Base-by-base conservation (phyloP, 1,284 basidiomycete species). In the Bjerkandera adusta region DNA sequence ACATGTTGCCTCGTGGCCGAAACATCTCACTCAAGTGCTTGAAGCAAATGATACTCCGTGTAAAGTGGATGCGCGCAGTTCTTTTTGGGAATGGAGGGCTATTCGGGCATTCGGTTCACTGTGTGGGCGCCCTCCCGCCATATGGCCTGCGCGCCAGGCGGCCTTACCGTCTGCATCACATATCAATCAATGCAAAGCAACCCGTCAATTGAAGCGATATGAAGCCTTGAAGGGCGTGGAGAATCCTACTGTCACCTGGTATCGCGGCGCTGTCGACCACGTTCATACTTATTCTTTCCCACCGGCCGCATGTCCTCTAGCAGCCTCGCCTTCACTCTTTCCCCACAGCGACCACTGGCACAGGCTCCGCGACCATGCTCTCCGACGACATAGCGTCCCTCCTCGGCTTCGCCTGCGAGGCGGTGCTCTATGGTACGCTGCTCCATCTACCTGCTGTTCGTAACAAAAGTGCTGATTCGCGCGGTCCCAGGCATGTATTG, bases 391-490 rank as follows among this genome's bases (percentile, higher is more conserved):
- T 66, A 1, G 57, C 64, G 40, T 58, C 63, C 4, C 43, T 67
- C 29, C 53, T 65, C 33, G 63, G 63, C 15, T 67, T 65, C 41
- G 55, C 43, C 1, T 66, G 63, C 48, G 63, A 65, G 45, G 53
- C 65, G 0, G 54, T 48, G 12, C 49, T 65, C 18, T 65, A 64
- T 58, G 63, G 63, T 64, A 20, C 30, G 49, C n/a, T n/a, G n/a
- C n/a, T 47, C 11, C 24, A 20, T n/a, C 29, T 12, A 25, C 21
- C 43, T 36, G 22, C 30, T 5, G 34, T 24, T n/a, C 24, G 15
- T 45, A 15, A 43, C 43, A 15, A 15, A 18, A n/a, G 5, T 16
- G 22, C 26, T 29, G n/a, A n/a, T 25, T 6, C 27, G 27, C 27
- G 8, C n/a, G 8, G 27, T 7, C 27, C 24, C 30, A 45, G 43